Evolutionary conservation across 176 grass and related monocot genomes (phyloP), one percentile per base, ranked within the genome.

Genomic region (Ensete glaucum): DNA sequence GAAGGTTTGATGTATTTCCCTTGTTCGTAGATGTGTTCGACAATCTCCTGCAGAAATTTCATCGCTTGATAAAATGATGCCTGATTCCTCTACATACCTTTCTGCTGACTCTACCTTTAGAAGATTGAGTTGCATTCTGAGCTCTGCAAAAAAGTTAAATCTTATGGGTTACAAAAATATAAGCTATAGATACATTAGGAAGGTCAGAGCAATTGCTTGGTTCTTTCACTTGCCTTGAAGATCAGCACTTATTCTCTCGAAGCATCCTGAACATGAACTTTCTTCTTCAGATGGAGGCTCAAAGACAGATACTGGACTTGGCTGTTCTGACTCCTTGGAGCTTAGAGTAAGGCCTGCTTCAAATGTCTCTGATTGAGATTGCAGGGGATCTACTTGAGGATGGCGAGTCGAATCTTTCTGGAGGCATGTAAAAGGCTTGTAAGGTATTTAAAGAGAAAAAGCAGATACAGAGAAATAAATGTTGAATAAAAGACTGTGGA

Each of bases 231-330:
- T 91, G 71, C 95, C 95, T 94, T 99, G 88, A 76, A 99, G 84
- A 85, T 99, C 95, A 9, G 91, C 81, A 69, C 95, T 99, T 48
- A 99, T 94, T 88, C 89, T 94, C 86, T 87, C 83, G 3, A 99
- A 99, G 86, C 87, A 92, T 77, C 88, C 95, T 49, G 90, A 91
- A 81, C 76, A 89, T 81, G 80, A 76, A 78, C 82, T 88, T 81
- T 91, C 88, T 19, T 71, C 71, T 21, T 88, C 86, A 76, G 87
- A 85, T 60, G 90, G 85, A 85, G 82, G 76, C 71, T 99, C 91
- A 16, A 99, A 84, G 85, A 88, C 86, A 78, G 95, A 99, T n/a
- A 87, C 72, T 70, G 95, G 95, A 80, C 95, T 99, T 73, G 85
- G 84, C 22, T 89, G 90, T 22, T 89, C 94, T 76, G 85, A 88